Conservation (phyloP, 495 filamentous ascomycete species). For the Aspergillus haitiensis region DNA sequence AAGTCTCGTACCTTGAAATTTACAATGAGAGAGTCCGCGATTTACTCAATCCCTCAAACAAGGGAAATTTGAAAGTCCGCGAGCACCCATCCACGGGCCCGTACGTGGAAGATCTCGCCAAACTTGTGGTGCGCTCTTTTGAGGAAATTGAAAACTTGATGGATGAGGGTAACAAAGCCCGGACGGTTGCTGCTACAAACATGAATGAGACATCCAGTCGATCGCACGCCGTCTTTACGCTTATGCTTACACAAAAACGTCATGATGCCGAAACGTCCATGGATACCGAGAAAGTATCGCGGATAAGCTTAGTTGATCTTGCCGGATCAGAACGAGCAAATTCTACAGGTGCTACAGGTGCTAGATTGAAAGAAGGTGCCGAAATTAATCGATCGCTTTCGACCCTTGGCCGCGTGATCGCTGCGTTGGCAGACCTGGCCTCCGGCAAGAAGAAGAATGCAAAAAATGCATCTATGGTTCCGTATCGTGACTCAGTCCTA, state of each 20-base stretch:
- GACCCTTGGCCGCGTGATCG: constrained; percentile 96
- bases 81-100: constrained; percentile 97
- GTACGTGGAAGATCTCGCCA: constrained; percentile 97
- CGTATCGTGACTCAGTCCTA: constrained; percentile 94
- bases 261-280: constrained; percentile 92
- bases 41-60: constrained; percentile 92
- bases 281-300: constrained; percentile 95
- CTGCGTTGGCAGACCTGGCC: constrained; percentile 88
- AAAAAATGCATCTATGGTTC: constrained; percentile 81
- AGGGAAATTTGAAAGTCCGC: constrained; percentile 93
- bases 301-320: constrained; percentile 96
- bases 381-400: constrained; percentile 98
- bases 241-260: constrained; percentile 91
- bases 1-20: constrained; percentile 98
- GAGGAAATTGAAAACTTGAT: constrained; percentile 95
- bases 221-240: constrained; percentile 96
- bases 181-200: constrained; percentile 97
- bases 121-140: constrained; percentile 95
- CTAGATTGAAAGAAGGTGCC: constrained; percentile 94
- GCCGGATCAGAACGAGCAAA: constrained; percentile 96
- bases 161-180: constrained; percentile 98
- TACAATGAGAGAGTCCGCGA: constrained; percentile 99
- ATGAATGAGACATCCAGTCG: constrained; percentile 99
- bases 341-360: constrained; percentile 93
- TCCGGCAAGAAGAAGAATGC: constrained; percentile 82